Conservation (phyloP, 2,329 filamentous ascomycete genomes). For the Zymoseptoria ardabiliae region DNA sequence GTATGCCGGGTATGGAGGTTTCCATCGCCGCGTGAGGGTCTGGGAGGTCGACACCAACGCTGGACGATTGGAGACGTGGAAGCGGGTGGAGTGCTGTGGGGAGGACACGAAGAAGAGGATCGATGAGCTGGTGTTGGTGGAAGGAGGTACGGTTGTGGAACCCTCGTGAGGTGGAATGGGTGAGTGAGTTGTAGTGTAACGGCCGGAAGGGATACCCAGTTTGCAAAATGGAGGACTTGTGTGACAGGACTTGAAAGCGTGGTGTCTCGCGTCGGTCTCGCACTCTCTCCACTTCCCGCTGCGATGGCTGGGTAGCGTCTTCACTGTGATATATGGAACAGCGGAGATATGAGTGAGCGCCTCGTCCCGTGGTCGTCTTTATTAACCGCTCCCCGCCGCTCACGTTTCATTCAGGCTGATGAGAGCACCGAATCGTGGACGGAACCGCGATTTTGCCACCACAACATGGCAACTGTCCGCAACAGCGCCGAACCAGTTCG, state of each 20-base stretch:
- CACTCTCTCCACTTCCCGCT: conserved; percentile 7
- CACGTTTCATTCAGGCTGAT: neutral
- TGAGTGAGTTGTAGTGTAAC: neutral
- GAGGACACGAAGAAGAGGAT: conserved; percentile 45
- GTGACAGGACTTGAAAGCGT: neutral
- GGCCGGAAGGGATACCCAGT: conserved; percentile 2
- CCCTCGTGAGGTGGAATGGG: conserved; percentile 6
- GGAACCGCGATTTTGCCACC: neutral
- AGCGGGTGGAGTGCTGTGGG: conserved; percentile 63
- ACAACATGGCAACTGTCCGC: neutral
- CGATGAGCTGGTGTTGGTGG: conserved; percentile 56
- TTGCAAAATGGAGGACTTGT: neutral
- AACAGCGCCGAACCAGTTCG: conserved; percentile 7
- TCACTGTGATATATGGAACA: neutral
- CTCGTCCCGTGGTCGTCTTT: neutral
- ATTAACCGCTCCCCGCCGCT: neutral
- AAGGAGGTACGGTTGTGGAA: conserved; percentile 48
- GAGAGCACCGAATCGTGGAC: neutral
- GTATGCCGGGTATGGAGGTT: conserved; percentile 85
- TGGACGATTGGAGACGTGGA: conserved; percentile 84
- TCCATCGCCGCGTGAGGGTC: conserved; percentile 72
- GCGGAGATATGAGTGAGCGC: neutral
- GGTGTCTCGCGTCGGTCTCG: conserved; percentile 1
- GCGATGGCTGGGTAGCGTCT: neutral
- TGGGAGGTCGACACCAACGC: conserved; percentile 93